These are phyloP conservation scores for Phialophora tarda DNA, from an alignment of 2,329 filamentous ascomycete genomes.

Conservation along the genomic window DNA sequence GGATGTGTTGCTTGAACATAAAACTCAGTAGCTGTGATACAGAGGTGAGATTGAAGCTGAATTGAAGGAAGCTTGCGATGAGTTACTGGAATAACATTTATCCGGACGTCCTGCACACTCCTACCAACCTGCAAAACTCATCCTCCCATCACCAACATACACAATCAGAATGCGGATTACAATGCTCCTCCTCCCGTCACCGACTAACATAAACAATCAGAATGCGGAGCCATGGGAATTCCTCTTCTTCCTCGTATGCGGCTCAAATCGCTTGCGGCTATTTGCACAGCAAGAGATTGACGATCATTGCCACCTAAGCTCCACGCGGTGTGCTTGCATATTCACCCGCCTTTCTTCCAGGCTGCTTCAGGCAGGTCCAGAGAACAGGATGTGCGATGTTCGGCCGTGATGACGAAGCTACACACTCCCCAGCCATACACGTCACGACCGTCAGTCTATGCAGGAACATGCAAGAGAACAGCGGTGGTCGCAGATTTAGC, in stretches of 20 bases:
- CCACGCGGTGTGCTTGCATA: neutral
- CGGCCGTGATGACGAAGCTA: constrained; percentile 6
- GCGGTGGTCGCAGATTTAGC: constrained; percentile 9
- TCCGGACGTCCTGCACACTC: neutral
- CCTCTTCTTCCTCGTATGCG: neutral
- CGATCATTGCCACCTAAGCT: constrained; percentile 13
- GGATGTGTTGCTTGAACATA: too few species aligned
- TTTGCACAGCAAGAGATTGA: constrained; percentile 6
- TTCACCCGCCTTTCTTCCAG: neutral
- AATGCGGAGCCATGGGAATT: neutral
- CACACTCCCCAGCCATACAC: neutral
- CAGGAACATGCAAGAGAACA: constrained; percentile 1
- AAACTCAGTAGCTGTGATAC: too few species aligned
- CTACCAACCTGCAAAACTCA: neutral
- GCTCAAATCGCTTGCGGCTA: constrained; percentile 7
- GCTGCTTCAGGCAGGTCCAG: constrained; percentile 10
- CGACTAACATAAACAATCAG: too few species aligned
- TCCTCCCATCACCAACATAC: neutral
- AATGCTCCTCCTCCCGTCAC: too few species aligned
- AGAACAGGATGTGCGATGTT: neutral
- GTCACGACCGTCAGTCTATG: neutral
- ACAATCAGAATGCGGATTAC: too few species aligned
- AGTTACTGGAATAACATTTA: neutral
- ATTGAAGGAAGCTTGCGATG: too few species aligned
- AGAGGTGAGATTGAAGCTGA: too few species aligned